Conservation (phyloP, 257 asterid genomes). For the Plantago elongata region DNA sequence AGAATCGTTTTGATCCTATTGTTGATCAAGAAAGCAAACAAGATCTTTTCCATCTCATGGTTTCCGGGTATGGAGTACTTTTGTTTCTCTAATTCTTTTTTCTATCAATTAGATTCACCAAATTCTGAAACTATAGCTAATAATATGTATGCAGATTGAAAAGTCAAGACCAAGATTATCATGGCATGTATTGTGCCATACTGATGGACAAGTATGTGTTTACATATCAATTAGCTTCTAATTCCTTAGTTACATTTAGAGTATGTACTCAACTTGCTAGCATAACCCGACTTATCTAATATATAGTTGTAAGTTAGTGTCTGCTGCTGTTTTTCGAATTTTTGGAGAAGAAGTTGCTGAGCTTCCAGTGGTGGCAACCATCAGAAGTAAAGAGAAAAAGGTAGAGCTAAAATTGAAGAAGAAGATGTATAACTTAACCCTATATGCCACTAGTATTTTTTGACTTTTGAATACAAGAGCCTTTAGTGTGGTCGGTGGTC, state of each 20-base stretch:
- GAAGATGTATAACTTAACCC: background rate
- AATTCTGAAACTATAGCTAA: background rate
- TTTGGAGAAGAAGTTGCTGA: conserved; percentile 34
- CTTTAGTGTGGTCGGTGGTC: too few relatives aligned
- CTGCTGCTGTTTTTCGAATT: conserved; percentile 29
- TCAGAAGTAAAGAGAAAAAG: conserved; percentile 37
- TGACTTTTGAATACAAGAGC: too few relatives aligned
- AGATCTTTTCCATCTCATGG: conserved; percentile 79
- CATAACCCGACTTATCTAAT: background rate
- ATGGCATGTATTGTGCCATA: background rate
- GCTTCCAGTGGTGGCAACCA: conserved; percentile 59
- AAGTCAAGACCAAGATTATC: conserved; percentile 56
- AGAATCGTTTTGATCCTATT: conserved; percentile 89
- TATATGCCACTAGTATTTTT: too few relatives aligned
- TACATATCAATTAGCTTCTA: background rate
- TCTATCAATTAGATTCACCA: background rate
- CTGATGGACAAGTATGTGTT: background rate
- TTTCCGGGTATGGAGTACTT: conserved; percentile 52
- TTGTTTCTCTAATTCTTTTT: background rate
- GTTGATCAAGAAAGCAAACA: conserved; percentile 62
- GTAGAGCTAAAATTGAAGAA: conserved; percentile 16
- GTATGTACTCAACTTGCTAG: background rate
- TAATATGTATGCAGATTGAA: conserved; percentile 43
- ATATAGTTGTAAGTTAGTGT: conserved; percentile 42
- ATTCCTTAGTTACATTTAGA: background rate